Evolutionary conservation across 1,139 yeast genomes (phyloP).

Genomic region (Spencermartinsiella ligniputridi): DNA sequence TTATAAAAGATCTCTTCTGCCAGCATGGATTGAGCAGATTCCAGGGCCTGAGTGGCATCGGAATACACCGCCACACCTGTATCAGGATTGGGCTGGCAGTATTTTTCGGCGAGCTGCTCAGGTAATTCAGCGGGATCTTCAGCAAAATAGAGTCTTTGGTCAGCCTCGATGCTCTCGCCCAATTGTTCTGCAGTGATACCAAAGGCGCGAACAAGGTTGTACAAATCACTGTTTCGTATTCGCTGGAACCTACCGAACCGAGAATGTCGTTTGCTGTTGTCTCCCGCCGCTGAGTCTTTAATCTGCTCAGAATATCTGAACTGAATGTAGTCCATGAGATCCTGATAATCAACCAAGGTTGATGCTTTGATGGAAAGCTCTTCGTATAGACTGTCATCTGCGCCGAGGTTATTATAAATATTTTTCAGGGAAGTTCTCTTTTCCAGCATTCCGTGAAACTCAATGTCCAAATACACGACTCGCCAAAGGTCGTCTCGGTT

Average conservation of each 20-base stretch:
- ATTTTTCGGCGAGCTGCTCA: slow-evolving; percentile 53
- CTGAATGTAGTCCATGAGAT: slow-evolving; percentile 75
- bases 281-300: slow-evolving; percentile 40
- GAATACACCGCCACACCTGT: slow-evolving; percentile 46
- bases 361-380: slow-evolving; percentile 52
- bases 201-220: slow-evolving; percentile 62
- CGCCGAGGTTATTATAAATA: slow-evolving; percentile 50
- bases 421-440: slow-evolving; percentile 63
- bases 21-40: slow-evolving; percentile 68
- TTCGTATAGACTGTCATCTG: slow-evolving; percentile 59
- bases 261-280: slow-evolving; percentile 52
- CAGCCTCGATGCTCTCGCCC: slow-evolving; percentile 78
- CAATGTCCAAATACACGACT: slow-evolving; percentile 78
- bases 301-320: slow-evolving; percentile 76
- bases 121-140: slow-evolving; percentile 72
- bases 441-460: slow-evolving; percentile 78
- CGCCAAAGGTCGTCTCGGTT: slow-evolving; percentile 79
- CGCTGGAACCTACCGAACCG: slow-evolving; percentile 74
- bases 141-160: slow-evolving; percentile 60
- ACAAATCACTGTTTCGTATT: slow-evolving; percentile 62
- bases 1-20: slow-evolving; percentile 80
- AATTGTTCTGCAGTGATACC: slow-evolving; percentile 77
- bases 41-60: slow-evolving; percentile 60
- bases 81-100: slow-evolving; percentile 26
- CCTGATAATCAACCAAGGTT: slow-evolving; percentile 78